A percentile compares a stretch with the other conserved stretches of the same genome.
Evolutionary conservation across 2,329 filamentous ascomycete species (phyloP).

Genomic region (Cladosporium sp.): DNA sequence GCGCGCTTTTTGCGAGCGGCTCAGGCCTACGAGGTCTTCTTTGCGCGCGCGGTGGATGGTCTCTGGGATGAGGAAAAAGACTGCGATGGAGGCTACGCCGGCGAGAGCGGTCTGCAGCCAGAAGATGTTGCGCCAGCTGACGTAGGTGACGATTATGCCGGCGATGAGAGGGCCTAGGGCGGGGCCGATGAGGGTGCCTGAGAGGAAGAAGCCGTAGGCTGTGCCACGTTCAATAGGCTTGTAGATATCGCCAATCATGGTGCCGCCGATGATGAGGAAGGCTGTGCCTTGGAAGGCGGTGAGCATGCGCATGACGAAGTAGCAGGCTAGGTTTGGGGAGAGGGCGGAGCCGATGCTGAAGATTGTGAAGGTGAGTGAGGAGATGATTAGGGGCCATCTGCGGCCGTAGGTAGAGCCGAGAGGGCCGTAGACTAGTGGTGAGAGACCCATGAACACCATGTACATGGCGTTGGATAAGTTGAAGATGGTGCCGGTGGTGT

Average conservation of each 20-base stretch:
- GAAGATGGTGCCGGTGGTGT: slow-evolving; percentile 68
- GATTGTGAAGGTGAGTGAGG: slow-evolving; percentile 64
- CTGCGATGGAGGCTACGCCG: slow-evolving; percentile 59
- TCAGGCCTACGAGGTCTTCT: slow-evolving; percentile 61
- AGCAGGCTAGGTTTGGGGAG: slow-evolving; percentile 68
- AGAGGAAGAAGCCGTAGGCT: slow-evolving; percentile 72
- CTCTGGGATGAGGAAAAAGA: slow-evolving; percentile 70
- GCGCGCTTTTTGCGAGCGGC: slow-evolving; percentile 50
- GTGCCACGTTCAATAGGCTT: slow-evolving; percentile 66
- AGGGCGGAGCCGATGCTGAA: slow-evolving; percentile 74
- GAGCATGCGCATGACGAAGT: slow-evolving; percentile 73
- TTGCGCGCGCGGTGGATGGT: slow-evolving; percentile 68
- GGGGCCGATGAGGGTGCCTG: slow-evolving; percentile 63
- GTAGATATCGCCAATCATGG: slow-evolving; percentile 65
- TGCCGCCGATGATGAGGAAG: slow-evolving; percentile 71
- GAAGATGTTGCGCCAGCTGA: slow-evolving; percentile 73
- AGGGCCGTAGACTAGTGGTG: slow-evolving; percentile 71
- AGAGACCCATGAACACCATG: slow-evolving; percentile 71
- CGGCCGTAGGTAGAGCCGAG: slow-evolving; percentile 56
- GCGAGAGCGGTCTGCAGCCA: slow-evolving; percentile 74
- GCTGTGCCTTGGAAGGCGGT: slow-evolving; percentile 75
- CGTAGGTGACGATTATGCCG: slow-evolving; percentile 75
- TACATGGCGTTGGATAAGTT: slow-evolving; percentile 77
- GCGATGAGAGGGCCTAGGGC: slow-evolving; percentile 62
- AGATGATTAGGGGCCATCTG: slow-evolving; percentile 56